Evolutionary conservation across 371 early-diverging fungal genomes (phyloP), one percentile per base, ranked within the genome.

Genomic region (Nematocida ironsii): DNA sequence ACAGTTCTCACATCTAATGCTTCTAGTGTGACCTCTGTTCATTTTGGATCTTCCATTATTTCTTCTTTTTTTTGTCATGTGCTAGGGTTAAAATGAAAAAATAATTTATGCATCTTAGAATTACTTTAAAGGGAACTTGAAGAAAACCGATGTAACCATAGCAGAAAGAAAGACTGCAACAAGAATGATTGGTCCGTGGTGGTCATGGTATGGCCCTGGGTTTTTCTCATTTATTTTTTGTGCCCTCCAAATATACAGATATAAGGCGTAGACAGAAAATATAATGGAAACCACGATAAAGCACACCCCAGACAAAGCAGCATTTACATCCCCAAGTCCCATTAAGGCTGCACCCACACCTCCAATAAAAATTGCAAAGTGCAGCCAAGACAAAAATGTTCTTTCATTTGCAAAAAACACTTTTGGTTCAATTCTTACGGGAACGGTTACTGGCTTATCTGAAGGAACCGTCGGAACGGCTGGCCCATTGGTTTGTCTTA

Each of bases 371-470:
- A 86, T 88, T 2, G 86, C 80, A 82, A 88, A 88, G 61, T 92
- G 92, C 54, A 93, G 89, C 95, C 95, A 94, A 42, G 94, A 91
- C 62, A 98, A 89, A 85, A 97, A 98, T 1, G 98, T 98, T 68
- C 98, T 90, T 88, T 98, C 98, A 84, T 98, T 98, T 71, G 98
- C 98, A 89, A 98, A 97, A 88, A 92, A 97, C 16, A 95, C 96
- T 88, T 98, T 98, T 61, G 98, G 98, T 83, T 98, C 98, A 3
- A 97, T 92, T 20, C 96, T 91, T 50, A 88, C 86, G 48, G 88
- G 88, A 55, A 88, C 83, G n/a, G 84, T 62, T 52, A 88, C 84
- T 18, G 83, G 83, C 61, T 83, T 84, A 55, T 76, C 69, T 42
- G 68, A 61, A 5, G 58, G 47, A 4, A 60, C 39, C 6, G 25